These are phyloP conservation scores for Echinosophora koreensis DNA, from an alignment of 306 rosid species.

Conservation along the genomic window DNA sequence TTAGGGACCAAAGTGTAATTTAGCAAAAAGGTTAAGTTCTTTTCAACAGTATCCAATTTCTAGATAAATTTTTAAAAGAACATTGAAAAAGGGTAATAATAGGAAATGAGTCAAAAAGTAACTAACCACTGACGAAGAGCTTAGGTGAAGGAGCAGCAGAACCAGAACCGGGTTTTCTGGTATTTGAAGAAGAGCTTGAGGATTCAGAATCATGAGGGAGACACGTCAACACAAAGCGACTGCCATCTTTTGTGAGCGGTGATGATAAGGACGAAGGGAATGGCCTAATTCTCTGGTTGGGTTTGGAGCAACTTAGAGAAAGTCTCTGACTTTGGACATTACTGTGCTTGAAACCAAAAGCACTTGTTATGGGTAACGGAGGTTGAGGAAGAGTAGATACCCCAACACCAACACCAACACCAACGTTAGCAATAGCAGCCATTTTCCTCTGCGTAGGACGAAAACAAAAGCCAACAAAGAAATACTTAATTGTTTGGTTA, in stretches of 20 bases:
- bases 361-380: background rate
- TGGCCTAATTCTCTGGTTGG: slow-evolving; percentile 19
- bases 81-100: background rate
- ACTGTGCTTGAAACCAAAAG: slow-evolving; percentile 24
- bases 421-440: slow-evolving; percentile 42
- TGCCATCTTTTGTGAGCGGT: slow-evolving; percentile 31
- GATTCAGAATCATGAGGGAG: slow-evolving; percentile 58
- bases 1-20: too few relatives aligned
- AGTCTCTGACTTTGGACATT: slow-evolving; percentile 27
- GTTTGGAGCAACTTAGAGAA: slow-evolving; percentile 16
- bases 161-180: slow-evolving; percentile 8
- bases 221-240: slow-evolving; percentile 52
- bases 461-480: background rate
- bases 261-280: slow-evolving; percentile 42
- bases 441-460: background rate
- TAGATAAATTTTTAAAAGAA: slow-evolving; percentile 1
- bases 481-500: too few relatives aligned
- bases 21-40: slow-evolving; percentile 26
- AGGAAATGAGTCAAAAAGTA: slow-evolving; percentile 33
- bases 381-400: slow-evolving; percentile 23
- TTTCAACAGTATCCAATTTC: slow-evolving; percentile 5
- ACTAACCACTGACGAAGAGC: slow-evolving; percentile 89
- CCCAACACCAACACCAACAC: background rate
- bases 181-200: slow-evolving; percentile 31
- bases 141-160: slow-evolving; percentile 56